A percentile compares a stretch with the other conserved stretches of the same genome.
phyloP scores from a whole-genome alignment of 1,284 basidiomycete genomes.

The Irpex sp. region DNA sequence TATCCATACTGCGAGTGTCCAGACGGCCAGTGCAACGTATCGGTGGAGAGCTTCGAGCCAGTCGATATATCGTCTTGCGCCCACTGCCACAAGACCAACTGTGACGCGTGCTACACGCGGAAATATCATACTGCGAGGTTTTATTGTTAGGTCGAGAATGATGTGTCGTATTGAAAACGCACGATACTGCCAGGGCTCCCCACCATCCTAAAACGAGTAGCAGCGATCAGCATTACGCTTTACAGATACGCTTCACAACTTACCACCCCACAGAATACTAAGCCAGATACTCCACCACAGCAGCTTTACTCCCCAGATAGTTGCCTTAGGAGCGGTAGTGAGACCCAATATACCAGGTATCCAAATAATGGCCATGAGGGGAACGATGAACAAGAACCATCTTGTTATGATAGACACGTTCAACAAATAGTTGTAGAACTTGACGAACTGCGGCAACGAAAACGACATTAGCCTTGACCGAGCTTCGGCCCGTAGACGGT shows the following conservation, averaged over 20 bases:
- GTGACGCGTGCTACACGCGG: conserved; percentile 60
- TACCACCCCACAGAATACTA: conserved; percentile 70
- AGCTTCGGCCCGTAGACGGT: background rate
- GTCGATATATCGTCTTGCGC: conserved; percentile 69
- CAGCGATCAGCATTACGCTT: background rate
- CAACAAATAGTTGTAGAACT: conserved; percentile 72
- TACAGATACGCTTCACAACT: conserved; percentile 15
- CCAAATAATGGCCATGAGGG: conserved; percentile 70
- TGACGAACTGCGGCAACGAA: conserved; percentile 39
- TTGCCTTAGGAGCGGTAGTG: conserved; percentile 53
- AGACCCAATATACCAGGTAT: conserved; percentile 73
- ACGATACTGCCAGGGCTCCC: conserved; percentile 67
- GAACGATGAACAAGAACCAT: conserved; percentile 79
- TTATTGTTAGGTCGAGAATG: background rate
- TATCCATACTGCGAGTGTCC: conserved; percentile 68
- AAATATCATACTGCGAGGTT: conserved; percentile 43
- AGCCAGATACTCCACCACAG: conserved; percentile 91
- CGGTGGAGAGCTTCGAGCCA: conserved; percentile 68
- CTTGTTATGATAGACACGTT: conserved; percentile 77
- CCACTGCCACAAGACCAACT: conserved; percentile 70
- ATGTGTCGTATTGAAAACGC: conserved; percentile 26
- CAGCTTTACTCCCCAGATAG: conserved; percentile 57
- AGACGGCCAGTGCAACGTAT: conserved; percentile 65
- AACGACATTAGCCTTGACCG: background rate
- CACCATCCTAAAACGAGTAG: conserved; percentile 65